These are phyloP conservation scores for Yarrowia galli DNA, from an alignment of 1,139 yeast genomes.

Conservation along the genomic window DNA sequence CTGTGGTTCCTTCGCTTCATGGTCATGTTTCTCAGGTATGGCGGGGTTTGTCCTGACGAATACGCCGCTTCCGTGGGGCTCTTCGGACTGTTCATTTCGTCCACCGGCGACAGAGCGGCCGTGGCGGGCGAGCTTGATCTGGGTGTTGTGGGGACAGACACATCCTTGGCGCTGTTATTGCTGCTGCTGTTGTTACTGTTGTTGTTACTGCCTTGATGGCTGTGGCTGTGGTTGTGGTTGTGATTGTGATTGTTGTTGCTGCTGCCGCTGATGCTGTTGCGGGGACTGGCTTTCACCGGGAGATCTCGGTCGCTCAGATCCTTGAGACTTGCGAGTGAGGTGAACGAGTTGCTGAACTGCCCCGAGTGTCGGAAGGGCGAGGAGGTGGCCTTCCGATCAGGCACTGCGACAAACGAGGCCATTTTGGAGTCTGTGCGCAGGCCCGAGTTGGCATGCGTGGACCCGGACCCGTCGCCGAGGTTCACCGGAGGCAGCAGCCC, in stretches of 20 bases:
- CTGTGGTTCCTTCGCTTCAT: constrained; percentile 10
- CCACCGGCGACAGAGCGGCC: constrained; percentile 25
- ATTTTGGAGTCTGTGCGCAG: constrained; percentile 17
- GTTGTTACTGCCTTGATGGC: neutral
- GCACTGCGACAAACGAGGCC: constrained; percentile 36
- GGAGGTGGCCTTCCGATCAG: constrained; percentile 23
- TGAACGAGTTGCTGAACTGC: constrained; percentile 35
- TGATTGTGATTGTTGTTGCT: neutral
- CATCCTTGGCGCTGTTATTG: constrained; percentile 9
- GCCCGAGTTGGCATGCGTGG: constrained; percentile 27
- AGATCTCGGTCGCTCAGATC: constrained; percentile 20
- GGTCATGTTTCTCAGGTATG: constrained; percentile 32
- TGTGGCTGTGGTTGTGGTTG: neutral
- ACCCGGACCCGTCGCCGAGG: constrained; percentile 3
- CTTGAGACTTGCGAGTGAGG: constrained; percentile 29
- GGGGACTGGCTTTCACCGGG: constrained; percentile 6
- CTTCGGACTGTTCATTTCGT: constrained; percentile 29
- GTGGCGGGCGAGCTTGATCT: constrained; percentile 2
- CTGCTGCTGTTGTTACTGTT: neutral
- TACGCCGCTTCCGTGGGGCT: constrained; percentile 19
- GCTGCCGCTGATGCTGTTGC: neutral
- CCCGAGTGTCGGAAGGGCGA: constrained; percentile 25
- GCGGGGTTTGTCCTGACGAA: constrained; percentile 26
- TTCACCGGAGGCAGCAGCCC: constrained; percentile 33
- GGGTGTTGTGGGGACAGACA: neutral